Conservation (phyloP, 1,139 yeast species). For the Scheffersomyces quercinus region DNA sequence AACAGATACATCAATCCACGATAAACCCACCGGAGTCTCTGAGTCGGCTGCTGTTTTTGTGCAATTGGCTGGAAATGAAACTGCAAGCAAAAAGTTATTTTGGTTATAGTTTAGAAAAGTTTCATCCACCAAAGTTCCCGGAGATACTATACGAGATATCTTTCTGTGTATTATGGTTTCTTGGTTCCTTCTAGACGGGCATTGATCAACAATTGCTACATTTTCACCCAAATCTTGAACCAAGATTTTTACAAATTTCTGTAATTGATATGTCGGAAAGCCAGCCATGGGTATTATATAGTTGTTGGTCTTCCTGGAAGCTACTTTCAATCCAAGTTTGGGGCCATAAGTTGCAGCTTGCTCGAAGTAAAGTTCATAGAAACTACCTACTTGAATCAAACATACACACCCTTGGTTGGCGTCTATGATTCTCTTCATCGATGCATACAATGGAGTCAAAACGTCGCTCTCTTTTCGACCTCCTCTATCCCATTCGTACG, state of each 20-base stretch:
- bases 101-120: conserved; percentile 71
- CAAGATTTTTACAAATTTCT: conserved; percentile 69
- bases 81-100: conserved; percentile 69
- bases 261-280: conserved; percentile 73
- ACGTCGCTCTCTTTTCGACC: conserved; percentile 32
- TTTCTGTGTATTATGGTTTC: conserved; percentile 58
- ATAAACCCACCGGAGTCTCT: conserved; percentile 60
- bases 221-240: conserved; percentile 68
- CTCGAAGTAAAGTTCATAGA: conserved; percentile 86
- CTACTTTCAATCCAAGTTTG: conserved; percentile 58
- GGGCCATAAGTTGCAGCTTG: conserved; percentile 80
- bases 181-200: conserved; percentile 24
- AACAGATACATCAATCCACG: conserved; percentile 88
- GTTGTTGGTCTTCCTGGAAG: conserved; percentile 39
- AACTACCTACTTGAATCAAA: conserved; percentile 83
- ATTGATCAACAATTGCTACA: conserved; percentile 84
- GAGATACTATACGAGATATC: conserved; percentile 79
- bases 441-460: conserved; percentile 39
- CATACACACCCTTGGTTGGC: conserved; percentile 71
- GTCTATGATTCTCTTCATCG: conserved; percentile 36
- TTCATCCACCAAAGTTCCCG: conserved; percentile 92
- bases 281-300: conserved; percentile 84
- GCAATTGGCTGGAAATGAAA: conserved; percentile 56
- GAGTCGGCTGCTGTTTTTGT: conserved; percentile 45
- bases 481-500: conserved; percentile 42